Conservation (phyloP, 345 rosid genomes). For the Salix dunnii region DNA sequence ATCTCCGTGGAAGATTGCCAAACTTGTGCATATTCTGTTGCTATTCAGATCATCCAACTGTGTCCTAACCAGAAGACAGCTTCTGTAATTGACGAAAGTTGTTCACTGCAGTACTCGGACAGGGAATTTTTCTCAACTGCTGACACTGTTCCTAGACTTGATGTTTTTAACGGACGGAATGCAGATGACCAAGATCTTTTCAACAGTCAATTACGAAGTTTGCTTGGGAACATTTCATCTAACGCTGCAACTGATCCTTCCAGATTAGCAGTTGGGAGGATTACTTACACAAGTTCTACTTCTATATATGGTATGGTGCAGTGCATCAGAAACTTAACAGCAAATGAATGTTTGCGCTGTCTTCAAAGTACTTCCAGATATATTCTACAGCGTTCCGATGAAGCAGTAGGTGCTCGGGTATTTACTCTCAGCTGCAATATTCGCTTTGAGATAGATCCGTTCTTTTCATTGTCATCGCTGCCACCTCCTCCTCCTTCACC, state of each 20-base stretch:
- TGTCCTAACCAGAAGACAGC: constrained; percentile 34
- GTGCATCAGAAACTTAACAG: constrained; percentile 34
- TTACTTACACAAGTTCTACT: background rate
- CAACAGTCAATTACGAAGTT: constrained; percentile 12
- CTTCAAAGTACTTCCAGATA: constrained; percentile 14
- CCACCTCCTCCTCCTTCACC: constrained; percentile 15
- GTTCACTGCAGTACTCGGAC: constrained; percentile 30
- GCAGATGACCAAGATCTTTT: constrained; percentile 15
- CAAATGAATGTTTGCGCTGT: constrained; percentile 24
- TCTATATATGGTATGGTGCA: constrained; percentile 35
- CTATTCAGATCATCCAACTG: constrained; percentile 8
- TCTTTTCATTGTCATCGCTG: constrained; percentile 12
- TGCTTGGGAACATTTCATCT: constrained; percentile 20
- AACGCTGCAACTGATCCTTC: constrained; percentile 25
- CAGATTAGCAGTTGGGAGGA: constrained; percentile 22
- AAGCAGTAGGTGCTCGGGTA: constrained; percentile 16
- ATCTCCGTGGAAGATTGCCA: constrained; percentile 23
- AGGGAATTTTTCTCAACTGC: constrained; percentile 21
- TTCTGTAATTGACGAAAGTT: constrained; percentile 8
- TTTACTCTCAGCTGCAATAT: constrained; percentile 30
- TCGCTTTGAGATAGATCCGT: constrained; percentile 32
- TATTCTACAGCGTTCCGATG: constrained; percentile 12
- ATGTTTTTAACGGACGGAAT: rapidly evolving
- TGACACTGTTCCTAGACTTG: background rate
- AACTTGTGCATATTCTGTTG: constrained; percentile 16